Percentiles rank a stretch among this genome's conserved stretches.
Evolutionary conservation across 1,139 yeast species (phyloP).

Genomic region (Yamadazyma spencermartinsiae): DNA sequence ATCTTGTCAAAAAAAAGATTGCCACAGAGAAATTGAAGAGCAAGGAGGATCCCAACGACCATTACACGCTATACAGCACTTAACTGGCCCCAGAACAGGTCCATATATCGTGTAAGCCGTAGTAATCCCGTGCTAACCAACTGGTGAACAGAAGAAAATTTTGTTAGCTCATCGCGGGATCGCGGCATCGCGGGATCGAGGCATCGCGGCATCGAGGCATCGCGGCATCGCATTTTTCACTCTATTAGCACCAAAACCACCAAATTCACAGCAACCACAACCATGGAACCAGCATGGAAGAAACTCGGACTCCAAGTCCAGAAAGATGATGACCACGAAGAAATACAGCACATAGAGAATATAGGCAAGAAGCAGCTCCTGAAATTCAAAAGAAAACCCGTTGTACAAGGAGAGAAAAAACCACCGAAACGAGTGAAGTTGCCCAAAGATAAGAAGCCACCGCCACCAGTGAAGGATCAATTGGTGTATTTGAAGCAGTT

Average conservation of each 20-base stretch:
- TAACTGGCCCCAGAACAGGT: background rate
- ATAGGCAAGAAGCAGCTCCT: slow-evolving; percentile 49
- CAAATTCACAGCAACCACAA: no score
- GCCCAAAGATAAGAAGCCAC: slow-evolving; percentile 71
- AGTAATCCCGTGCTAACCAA: background rate
- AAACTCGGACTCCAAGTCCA: slow-evolving; percentile 67
- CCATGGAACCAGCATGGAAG: slow-evolving; percentile 84
- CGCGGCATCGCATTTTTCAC: background rate
- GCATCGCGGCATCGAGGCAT: background rate
- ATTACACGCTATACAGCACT: background rate
- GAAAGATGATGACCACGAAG: slow-evolving; percentile 34
- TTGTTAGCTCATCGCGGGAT: background rate
- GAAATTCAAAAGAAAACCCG: slow-evolving; percentile 34
- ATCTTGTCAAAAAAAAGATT: slow-evolving; percentile 17
- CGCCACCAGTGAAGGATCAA: slow-evolving; percentile 84
- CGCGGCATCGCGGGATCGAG: background rate
- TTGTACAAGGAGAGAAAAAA: slow-evolving; percentile 40
- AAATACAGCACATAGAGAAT: slow-evolving; percentile 41
- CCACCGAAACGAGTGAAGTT: slow-evolving; percentile 74
- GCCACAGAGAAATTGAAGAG: no score
- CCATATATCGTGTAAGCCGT: background rate
- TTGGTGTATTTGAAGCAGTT: slow-evolving; percentile 71
- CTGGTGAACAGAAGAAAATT: background rate
- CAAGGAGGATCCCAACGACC: no score
- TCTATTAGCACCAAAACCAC: background rate